Evolutionary conservation across 169 alveolate species (phyloP).

Genomic region (Cryptosporidium parvum): DNA sequence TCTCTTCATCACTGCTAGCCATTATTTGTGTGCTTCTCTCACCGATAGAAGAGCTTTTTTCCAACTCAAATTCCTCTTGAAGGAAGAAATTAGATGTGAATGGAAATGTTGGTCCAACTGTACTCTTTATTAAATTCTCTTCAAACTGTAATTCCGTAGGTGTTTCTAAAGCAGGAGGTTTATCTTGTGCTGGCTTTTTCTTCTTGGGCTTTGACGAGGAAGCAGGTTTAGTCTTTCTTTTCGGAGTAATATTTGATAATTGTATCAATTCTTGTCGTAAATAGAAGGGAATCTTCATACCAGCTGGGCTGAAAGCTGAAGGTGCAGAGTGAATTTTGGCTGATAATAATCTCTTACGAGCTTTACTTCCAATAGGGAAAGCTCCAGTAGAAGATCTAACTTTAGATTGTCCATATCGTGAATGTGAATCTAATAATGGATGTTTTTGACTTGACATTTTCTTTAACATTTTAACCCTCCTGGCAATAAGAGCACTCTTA

Average conservation of each 20-base stretch:
- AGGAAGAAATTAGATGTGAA: neutral
- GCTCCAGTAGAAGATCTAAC: neutral
- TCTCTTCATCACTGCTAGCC: neutral
- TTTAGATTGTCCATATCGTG: neutral
- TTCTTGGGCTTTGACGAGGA: too few relatives aligned
- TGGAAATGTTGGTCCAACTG: conserved; percentile 4
- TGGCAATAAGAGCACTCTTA: neutral
- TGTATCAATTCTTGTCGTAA: too few relatives aligned
- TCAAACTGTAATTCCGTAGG: neutral
- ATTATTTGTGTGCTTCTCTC: neutral
- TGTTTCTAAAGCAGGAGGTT: too few relatives aligned
- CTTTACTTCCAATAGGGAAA: neutral
- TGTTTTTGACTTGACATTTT: too few relatives aligned
- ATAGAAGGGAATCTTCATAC: too few relatives aligned
- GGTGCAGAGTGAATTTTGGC: too few relatives aligned
- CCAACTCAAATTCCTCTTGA: neutral
- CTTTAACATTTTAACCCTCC: neutral
- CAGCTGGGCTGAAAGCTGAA: too few relatives aligned
- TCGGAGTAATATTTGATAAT: too few relatives aligned
- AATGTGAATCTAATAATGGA: neutral
- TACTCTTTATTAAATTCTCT: neutral
- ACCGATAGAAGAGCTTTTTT: neutral
- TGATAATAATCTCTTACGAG: too few relatives aligned
- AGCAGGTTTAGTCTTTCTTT: too few relatives aligned
- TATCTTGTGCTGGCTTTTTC: too few relatives aligned